A percentile compares a stretch with the other conserved stretches of the same genome.
Evolutionary conservation across 768 basidiomycete species (phyloP).

Genomic region (Xerocomus potaroensis): DNA sequence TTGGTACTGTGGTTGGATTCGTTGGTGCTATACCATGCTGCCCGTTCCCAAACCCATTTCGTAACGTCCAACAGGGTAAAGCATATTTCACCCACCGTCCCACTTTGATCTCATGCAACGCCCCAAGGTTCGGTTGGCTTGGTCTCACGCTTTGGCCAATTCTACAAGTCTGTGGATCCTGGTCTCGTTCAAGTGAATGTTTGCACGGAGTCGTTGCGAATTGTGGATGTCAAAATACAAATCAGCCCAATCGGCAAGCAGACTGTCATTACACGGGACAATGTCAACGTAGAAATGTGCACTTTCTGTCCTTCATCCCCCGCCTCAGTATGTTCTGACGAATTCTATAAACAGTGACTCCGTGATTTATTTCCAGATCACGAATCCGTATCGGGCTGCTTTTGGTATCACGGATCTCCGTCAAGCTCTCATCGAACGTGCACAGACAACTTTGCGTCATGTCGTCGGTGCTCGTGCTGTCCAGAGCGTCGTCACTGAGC

Average conservation of each 20-base stretch:
- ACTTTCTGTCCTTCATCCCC: conserved; percentile 21
- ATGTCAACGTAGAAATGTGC: conserved; percentile 91
- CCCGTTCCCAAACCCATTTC: conserved; percentile 82
- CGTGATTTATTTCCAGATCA: conserved; percentile 90
- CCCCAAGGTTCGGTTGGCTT: conserved; percentile 78
- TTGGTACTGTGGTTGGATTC: conserved; percentile 66
- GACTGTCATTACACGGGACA: conserved; percentile 91
- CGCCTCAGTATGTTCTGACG: background rate
- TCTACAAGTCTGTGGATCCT: conserved; percentile 94
- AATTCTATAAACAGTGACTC: conserved; percentile 57
- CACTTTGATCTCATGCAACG: conserved; percentile 16
- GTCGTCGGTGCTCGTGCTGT: conserved; percentile 93
- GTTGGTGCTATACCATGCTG: conserved; percentile 79
- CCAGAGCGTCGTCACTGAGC: conserved; percentile 95
- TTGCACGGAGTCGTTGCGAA: conserved; percentile 81
- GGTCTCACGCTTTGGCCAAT: conserved; percentile 90
- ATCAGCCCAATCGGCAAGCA: conserved; percentile 85
- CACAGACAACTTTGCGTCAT: conserved; percentile 94
- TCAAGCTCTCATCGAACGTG: conserved; percentile 76
- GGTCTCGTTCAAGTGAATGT: conserved; percentile 91
- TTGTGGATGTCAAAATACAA: conserved; percentile 95
- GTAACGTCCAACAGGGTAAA: conserved; percentile 77
- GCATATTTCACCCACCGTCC: conserved; percentile 1
- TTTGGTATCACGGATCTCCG: conserved; percentile 92
- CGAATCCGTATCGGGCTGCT: conserved; percentile 87